These are phyloP conservation scores for Suillus americanus DNA, from an alignment of 768 basidiomycete species.

Conservation along the genomic window DNA sequence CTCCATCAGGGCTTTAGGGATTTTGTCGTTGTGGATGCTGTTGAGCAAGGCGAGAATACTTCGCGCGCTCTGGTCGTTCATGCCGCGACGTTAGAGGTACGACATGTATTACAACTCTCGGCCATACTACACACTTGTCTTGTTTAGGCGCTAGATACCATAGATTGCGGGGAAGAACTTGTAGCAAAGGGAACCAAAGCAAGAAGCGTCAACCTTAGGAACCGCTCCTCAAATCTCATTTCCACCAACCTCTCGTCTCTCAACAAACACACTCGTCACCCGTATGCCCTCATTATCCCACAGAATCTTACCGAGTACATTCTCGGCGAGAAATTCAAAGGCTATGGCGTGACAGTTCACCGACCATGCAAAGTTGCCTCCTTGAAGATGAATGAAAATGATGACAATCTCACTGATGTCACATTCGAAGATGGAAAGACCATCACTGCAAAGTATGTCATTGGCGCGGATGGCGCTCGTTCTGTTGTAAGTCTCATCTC, in stretches of 20 bases:
- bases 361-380: constrained; percentile 41
- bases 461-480: constrained; percentile 52
- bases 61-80: constrained; percentile 50
- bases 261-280: constrained; percentile 40
- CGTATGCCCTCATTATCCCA: constrained; percentile 41
- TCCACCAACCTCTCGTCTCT: constrained; percentile 35
- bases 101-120: constrained; percentile 8
- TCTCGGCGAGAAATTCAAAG: constrained; percentile 34
- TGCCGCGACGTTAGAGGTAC: constrained; percentile 53
- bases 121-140: constrained; percentile 28
- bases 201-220: constrained; percentile 25
- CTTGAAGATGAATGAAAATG: constrained; percentile 31
- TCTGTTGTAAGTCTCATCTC: constrained; percentile 38
- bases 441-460: constrained; percentile 44
- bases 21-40: constrained; percentile 44
- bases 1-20: constrained; percentile 39
- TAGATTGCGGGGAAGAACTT: constrained; percentile 42
- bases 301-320: constrained; percentile 45
- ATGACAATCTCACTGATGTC: constrained; percentile 36
- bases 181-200: constrained; percentile 37
- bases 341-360: constrained; percentile 32
- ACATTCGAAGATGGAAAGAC: constrained; percentile 45
- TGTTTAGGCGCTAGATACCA: constrained; percentile 42
- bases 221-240: constrained; percentile 30
- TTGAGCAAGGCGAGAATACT: constrained; percentile 29